These are phyloP conservation scores for Leishmania lainsoni DNA, from an alignment of 208 protist genomes.

Conservation along the genomic window DNA sequence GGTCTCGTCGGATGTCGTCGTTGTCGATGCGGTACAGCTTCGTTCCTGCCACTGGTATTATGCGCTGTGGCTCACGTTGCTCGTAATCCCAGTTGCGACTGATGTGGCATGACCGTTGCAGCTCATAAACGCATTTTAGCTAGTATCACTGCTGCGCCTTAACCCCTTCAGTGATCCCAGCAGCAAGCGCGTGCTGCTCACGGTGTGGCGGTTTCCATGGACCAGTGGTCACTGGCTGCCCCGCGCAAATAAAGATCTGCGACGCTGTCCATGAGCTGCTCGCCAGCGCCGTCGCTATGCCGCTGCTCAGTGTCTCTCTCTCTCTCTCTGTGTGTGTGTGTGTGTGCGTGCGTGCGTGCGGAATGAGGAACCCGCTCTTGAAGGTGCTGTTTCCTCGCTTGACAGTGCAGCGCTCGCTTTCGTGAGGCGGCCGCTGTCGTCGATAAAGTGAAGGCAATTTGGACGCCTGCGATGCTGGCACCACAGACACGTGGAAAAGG, in stretches of 20 bases:
- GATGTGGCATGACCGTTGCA: slow-evolving; percentile 7
- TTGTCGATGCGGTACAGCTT: slow-evolving; percentile 1
- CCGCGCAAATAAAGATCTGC: neutral
- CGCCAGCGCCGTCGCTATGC: neutral
- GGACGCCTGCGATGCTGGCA: no score
- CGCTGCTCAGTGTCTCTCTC: no score
- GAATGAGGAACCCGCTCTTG: neutral
- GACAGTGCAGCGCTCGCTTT: neutral
- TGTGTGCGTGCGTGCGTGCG: neutral
- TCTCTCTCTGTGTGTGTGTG: no score
- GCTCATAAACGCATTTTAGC: slow-evolving; percentile 6
- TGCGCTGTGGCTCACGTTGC: slow-evolving; percentile 10
- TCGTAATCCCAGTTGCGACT: neutral
- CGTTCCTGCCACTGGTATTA: slow-evolving; percentile 9
- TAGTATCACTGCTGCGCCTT: slow-evolving; percentile 14
- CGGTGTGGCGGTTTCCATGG: slow-evolving; percentile 21
- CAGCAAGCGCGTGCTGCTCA: slow-evolving; percentile 13
- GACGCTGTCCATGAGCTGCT: slow-evolving; percentile 21
- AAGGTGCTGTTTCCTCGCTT: neutral
- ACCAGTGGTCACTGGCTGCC: slow-evolving; percentile 10
- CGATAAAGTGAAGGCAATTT: no score
- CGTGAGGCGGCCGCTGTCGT: no score
- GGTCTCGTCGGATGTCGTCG: slow-evolving; percentile 11
- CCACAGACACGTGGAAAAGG: no score
- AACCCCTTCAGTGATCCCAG: slow-evolving; percentile 8